A percentile compares a stretch with the other conserved stretches of the same genome.
These are phyloP conservation scores for Tolypocladium amazonense DNA, from an alignment of 2,329 filamentous ascomycete species.

Conservation along the genomic window DNA sequence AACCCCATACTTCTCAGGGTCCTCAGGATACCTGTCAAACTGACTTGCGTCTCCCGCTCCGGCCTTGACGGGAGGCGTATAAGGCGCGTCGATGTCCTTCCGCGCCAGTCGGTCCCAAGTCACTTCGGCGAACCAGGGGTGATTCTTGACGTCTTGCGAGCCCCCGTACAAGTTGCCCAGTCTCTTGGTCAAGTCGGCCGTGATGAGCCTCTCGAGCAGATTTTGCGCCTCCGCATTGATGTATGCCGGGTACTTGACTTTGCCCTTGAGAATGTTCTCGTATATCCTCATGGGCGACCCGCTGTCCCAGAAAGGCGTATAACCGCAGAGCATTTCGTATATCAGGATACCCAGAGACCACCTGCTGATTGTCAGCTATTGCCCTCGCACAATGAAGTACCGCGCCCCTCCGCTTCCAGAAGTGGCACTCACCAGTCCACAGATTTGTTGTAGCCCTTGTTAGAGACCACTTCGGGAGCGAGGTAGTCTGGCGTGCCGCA, in stretches of 20 bases:
- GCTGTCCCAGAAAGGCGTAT: conserved; percentile 98
- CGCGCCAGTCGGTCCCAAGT: conserved; percentile 91
- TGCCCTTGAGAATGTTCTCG: conserved; percentile 94
- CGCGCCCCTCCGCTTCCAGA: neutral
- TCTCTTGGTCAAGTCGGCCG: conserved; percentile 86
- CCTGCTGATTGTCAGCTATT: conserved; percentile 38
- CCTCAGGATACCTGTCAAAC: conserved; percentile 96
- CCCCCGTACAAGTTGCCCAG: conserved; percentile 90
- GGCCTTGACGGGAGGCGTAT: conserved; percentile 89
- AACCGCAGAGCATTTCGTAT: conserved; percentile 98
- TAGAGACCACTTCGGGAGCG: conserved; percentile 95
- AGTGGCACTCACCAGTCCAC: conserved; percentile 77
- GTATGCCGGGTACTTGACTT: conserved; percentile 94
- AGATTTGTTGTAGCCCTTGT: conserved; percentile 98
- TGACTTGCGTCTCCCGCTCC: conserved; percentile 92
- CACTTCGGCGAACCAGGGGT: conserved; percentile 94
- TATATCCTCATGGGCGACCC: conserved; percentile 99
- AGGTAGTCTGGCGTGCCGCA: conserved; percentile 97
- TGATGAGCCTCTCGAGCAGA: conserved; percentile 85
- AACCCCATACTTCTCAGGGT: conserved; percentile 83
- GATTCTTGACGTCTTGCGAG: conserved; percentile 84
- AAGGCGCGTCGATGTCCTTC: conserved; percentile 97
- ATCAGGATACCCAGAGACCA: conserved; percentile 98
- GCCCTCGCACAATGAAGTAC: neutral
- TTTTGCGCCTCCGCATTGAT: conserved; percentile 92